Evolutionary conservation across 805 yeast genomes (phyloP).

Genomic region (Schizosaccharomyces osmophilus): DNA sequence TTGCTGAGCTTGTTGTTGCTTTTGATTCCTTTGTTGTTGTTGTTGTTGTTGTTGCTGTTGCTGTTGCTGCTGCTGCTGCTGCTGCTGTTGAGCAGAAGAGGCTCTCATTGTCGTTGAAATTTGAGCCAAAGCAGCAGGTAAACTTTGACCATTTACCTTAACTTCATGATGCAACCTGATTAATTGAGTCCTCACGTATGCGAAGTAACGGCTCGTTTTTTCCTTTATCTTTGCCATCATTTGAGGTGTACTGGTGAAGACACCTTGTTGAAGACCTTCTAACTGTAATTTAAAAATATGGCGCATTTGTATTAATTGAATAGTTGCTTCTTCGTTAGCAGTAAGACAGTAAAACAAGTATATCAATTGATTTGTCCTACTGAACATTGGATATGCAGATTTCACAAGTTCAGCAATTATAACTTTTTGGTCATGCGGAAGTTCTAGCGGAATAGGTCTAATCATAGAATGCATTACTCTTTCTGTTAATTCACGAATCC

Average conservation of each 20-base stretch:
- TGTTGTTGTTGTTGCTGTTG: not conserved
- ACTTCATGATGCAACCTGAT: not conserved
- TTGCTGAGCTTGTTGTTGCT: not conserved
- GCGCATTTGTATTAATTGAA: not conserved
- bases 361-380: not conserved
- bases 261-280: not conserved
- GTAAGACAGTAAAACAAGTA: not conserved
- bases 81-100: conserved; percentile 1
- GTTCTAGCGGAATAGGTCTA: not conserved
- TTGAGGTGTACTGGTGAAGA: not conserved
- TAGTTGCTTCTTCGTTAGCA: not conserved
- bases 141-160: not conserved
- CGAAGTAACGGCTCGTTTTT: not conserved
- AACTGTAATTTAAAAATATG: not conserved
- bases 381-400: not conserved
- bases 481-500: not conserved
- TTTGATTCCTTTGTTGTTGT: not conserved
- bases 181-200: not conserved
- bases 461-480: not conserved
- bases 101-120: not conserved
- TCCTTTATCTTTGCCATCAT: conserved; percentile 1
- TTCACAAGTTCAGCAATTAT: not conserved
- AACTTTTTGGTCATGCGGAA: not conserved
- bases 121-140: not conserved
- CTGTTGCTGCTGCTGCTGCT: not conserved